Evolutionary conservation across 2,329 filamentous ascomycete genomes (phyloP).

Genomic region (Ceratocystis diversiconidia): DNA sequence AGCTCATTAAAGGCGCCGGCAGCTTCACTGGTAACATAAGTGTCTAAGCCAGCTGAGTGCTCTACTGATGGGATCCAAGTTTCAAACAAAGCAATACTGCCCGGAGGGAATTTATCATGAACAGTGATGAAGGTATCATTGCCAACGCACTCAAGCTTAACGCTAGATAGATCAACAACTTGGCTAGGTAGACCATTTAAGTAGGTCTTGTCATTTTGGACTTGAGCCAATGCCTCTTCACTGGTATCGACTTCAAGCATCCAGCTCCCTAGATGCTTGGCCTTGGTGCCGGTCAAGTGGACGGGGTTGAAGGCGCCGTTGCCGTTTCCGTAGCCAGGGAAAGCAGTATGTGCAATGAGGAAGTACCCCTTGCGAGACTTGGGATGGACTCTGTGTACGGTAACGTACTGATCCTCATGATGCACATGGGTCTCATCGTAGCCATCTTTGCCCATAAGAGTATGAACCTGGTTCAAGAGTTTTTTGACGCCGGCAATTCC

Average conservation of each 20-base stretch:
- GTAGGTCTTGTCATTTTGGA: conserved; percentile 52
- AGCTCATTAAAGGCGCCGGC: conserved; percentile 63
- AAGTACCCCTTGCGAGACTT: conserved; percentile 88
- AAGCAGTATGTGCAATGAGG: conserved; percentile 89
- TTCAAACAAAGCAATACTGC: conserved; percentile 88
- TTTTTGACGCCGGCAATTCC: conserved; percentile 88
- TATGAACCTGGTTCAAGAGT: conserved; percentile 86
- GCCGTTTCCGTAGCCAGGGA: conserved; percentile 74
- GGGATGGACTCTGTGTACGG: conserved; percentile 87
- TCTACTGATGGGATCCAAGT: conserved; percentile 88
- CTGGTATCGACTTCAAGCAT: conserved; percentile 75
- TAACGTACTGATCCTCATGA: conserved; percentile 91
- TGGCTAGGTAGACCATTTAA: conserved; percentile 75
- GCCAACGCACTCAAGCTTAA: conserved; percentile 56
- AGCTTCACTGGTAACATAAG: conserved; percentile 70
- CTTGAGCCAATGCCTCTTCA: conserved; percentile 50
- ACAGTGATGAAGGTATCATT: conserved; percentile 69
- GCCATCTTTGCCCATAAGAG: conserved; percentile 84
- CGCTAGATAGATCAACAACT: conserved; percentile 58
- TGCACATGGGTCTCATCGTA: conserved; percentile 95
- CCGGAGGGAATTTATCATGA: conserved; percentile 73
- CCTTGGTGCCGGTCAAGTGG: conserved; percentile 68
- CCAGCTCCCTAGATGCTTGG: conserved; percentile 79
- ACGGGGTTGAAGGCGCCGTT: conserved; percentile 71
- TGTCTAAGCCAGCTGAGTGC: conserved; percentile 69